Evolutionary conservation across 2,329 filamentous ascomycete genomes (phyloP).

Genomic region (Mollisia scopiformis): DNA sequence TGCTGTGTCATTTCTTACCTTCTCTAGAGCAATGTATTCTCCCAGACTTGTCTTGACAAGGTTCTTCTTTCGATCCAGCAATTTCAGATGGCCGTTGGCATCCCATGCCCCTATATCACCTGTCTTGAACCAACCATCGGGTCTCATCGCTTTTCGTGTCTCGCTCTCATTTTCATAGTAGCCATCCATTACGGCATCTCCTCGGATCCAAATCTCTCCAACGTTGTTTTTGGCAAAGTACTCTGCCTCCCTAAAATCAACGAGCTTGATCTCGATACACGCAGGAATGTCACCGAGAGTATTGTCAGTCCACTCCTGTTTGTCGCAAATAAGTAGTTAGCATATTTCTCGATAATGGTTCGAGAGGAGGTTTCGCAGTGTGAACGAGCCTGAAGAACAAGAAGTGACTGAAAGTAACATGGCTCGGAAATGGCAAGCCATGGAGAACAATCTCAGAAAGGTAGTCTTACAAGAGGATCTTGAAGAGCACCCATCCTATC

Average conservation of each 20-base stretch:
- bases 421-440: background rate
- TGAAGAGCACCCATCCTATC: conserved; percentile 76
- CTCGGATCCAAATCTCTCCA: conserved; percentile 88
- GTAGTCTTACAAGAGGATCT: conserved; percentile 60
- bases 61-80: conserved; percentile 70
- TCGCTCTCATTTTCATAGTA: conserved; percentile 88
- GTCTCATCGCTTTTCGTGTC: conserved; percentile 57
- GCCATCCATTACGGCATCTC: conserved; percentile 69
- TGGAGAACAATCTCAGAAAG: background rate
- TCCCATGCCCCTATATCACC: conserved; percentile 84
- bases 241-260: conserved; percentile 81
- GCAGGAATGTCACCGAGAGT: conserved; percentile 78
- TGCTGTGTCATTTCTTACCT: conserved; percentile 39
- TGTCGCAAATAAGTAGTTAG: background rate
- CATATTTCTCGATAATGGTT: background rate
- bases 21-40: conserved; percentile 96
- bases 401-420: no score
- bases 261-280: conserved; percentile 83
- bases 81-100: conserved; percentile 68
- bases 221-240: conserved; percentile 71
- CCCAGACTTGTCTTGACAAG: conserved; percentile 91
- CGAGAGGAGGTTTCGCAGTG: no score
- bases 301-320: conserved; percentile 71
- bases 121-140: conserved; percentile 82
- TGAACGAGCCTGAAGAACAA: no score